These are phyloP conservation scores for Extremus antarcticus DNA, from an alignment of 495 filamentous ascomycete genomes.

Conservation along the genomic window DNA sequence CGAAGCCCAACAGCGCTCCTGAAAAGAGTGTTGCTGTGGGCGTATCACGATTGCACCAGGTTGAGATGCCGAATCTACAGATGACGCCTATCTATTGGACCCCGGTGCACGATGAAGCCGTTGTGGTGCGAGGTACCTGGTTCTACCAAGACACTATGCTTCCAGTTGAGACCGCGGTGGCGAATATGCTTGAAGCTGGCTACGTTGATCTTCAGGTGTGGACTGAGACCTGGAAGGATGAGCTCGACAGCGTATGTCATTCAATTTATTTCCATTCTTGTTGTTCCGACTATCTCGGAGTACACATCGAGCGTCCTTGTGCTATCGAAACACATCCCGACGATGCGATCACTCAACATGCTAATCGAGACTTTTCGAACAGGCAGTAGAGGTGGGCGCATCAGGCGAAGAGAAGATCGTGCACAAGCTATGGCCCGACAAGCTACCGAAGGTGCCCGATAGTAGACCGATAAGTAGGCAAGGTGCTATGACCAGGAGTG, in stretches of 20 bases:
- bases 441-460: constrained; percentile 33
- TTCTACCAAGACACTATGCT: constrained; percentile 93
- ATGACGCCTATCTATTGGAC: constrained; percentile 99
- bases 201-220: constrained; percentile 79
- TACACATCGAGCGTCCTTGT: too few species aligned
- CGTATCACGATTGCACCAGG: constrained; percentile 32
- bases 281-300: neutral
- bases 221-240: constrained; percentile 88
- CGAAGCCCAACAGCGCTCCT: constrained; percentile 12
- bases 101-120: constrained; percentile 80
- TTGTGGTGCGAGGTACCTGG: constrained; percentile 83
- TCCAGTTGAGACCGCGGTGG: constrained; percentile 76
- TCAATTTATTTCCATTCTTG: neutral
- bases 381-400: constrained; percentile 76
- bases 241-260: constrained; percentile 53
- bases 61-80: constrained; percentile 29
- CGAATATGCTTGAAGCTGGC: constrained; percentile 82
- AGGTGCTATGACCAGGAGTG: neutral
- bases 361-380: neutral
- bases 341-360: too few species aligned
- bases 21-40: constrained; percentile 30
- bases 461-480: constrained; percentile 25
- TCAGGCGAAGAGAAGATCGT: constrained; percentile 84
- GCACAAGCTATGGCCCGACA: constrained; percentile 67
- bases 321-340: too few species aligned